Percentiles rank a stretch among this genome's conserved stretches.
Evolutionary conservation across 139 green algal species (phyloP).

Genomic region (Chlorella sp.): DNA sequence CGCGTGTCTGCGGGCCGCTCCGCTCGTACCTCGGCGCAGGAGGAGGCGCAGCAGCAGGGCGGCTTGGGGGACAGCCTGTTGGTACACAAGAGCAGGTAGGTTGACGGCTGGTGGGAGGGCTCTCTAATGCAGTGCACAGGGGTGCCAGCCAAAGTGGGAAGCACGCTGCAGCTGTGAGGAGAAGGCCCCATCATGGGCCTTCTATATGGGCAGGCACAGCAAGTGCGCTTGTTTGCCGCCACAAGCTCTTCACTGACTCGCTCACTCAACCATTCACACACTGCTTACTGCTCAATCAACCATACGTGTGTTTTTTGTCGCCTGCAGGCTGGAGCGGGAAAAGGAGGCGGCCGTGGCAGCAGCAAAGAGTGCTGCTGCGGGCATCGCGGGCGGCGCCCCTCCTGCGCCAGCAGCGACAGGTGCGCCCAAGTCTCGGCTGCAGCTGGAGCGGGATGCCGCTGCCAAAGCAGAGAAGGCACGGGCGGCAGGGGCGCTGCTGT

Average conservation of each 20-base stretch:
- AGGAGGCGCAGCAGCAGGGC: background rate
- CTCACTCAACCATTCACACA: too few relatives aligned
- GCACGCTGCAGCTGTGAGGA: background rate
- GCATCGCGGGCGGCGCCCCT: background rate
- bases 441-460: conserved; percentile 41
- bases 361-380: background rate
- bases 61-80: background rate
- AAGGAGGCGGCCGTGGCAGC: conserved; percentile 15
- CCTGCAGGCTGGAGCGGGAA: conserved; percentile 28
- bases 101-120: too few relatives aligned
- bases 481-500: background rate
- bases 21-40: background rate
- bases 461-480: background rate
- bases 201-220: background rate
- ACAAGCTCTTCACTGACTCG: background rate
- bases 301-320: too few relatives aligned
- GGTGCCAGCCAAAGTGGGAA: background rate
- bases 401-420: background rate
- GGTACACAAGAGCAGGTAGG: background rate
- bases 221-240: background rate
- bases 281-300: too few relatives aligned
- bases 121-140: too few relatives aligned
- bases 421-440: conserved; percentile 22
- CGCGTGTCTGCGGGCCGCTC: background rate
- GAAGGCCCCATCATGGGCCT: background rate